phyloP scores from a whole-genome alignment of 495 filamentous ascomycete genomes.

The Tuber brumale region DNA sequence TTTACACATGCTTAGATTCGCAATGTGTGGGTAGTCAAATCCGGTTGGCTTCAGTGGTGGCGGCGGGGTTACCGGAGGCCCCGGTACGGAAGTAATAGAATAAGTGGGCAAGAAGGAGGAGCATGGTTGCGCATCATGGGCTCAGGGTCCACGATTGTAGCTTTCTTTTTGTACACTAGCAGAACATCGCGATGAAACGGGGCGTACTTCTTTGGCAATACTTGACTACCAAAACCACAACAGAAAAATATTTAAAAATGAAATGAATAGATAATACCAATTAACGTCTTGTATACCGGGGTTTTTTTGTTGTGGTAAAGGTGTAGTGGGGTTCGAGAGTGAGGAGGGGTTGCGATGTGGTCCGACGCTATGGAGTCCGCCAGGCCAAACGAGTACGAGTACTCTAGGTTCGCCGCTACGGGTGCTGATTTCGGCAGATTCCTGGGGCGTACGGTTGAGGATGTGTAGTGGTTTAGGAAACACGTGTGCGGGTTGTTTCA shows the following conservation, averaged over 20 bases:
- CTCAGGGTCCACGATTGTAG: background rate
- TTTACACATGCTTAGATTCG: slow-evolving; percentile 47
- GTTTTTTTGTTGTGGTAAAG: background rate
- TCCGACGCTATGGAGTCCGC: no score
- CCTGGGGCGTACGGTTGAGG: slow-evolving; percentile 62
- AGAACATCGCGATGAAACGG: no score
- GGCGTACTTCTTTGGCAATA: no score
- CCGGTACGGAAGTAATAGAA: background rate
- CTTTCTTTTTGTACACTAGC: no score
- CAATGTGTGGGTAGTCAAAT: slow-evolving; percentile 23
- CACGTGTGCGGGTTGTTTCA: slow-evolving; percentile 47
- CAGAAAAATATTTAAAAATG: background rate
- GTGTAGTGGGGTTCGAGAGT: no score
- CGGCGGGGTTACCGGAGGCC: slow-evolving; percentile 44
- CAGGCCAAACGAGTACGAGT: background rate
- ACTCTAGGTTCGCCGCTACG: no score
- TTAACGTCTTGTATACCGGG: background rate
- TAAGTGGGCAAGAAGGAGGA: background rate
- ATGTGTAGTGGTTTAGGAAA: slow-evolving; percentile 87
- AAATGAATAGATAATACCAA: background rate
- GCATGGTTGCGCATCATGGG: background rate
- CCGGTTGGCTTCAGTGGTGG: slow-evolving; percentile 45
- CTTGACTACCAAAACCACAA: no score
- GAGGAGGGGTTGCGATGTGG: no score
- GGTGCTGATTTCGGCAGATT: slow-evolving; percentile 41